Evolutionary conservation across 106 monocot species (phyloP).

Genomic region (Phalaenopsis aphrodite): DNA sequence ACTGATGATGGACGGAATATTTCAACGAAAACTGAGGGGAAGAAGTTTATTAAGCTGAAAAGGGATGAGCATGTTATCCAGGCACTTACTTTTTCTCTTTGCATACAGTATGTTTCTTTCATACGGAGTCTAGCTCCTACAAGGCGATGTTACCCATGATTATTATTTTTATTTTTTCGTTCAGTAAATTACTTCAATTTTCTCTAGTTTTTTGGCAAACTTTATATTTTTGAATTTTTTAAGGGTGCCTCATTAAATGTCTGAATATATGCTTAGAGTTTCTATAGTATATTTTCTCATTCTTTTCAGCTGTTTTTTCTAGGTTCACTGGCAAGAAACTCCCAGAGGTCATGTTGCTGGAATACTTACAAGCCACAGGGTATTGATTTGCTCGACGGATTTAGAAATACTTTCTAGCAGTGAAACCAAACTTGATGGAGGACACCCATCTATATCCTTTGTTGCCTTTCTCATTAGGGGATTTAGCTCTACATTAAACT

Average conservation of each 20-base stretch:
- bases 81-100: conserved; percentile 22
- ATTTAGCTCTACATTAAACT: not conserved
- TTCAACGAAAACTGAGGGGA: conserved; percentile 80
- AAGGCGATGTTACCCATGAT: not conserved
- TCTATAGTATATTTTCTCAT: not conserved
- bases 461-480: not conserved
- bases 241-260: not conserved
- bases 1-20: conserved; percentile 59
- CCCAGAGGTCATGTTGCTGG: conserved; percentile 91
- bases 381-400: conserved; percentile 80
- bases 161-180: not conserved
- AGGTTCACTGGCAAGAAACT: conserved; percentile 97
- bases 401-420: conserved; percentile 84
- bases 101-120: not conserved
- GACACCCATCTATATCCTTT: conserved; percentile 92
- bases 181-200: not conserved
- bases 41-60: conserved; percentile 85
- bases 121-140: not conserved
- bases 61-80: conserved; percentile 76
- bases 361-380: conserved; percentile 74
- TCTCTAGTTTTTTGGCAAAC: not conserved
- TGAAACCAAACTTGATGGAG: conserved; percentile 66
- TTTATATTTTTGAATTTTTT: not conserved
- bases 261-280: not conserved
- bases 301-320: conserved; percentile 10